A percentile compares a stretch with the other conserved stretches of the same genome.
phyloP scores from a whole-genome alignment of 352 stramenopile species.

The Phytophthora fragariae region DNA sequence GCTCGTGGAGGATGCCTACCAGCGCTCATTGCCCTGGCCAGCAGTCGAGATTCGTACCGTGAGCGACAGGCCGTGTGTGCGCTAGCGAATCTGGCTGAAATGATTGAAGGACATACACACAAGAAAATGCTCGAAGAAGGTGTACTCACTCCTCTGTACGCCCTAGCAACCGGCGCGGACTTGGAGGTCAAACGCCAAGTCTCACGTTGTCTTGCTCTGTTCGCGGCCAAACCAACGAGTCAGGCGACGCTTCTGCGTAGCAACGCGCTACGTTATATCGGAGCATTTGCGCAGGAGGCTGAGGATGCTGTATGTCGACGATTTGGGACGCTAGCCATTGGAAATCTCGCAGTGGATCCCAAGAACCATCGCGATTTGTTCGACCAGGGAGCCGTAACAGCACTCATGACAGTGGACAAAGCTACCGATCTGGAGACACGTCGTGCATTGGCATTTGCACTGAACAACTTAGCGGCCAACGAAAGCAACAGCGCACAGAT shows the following conservation, averaged over 20 bases:
- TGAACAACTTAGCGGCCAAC: conserved; percentile 95
- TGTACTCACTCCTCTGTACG: conserved; percentile 90
- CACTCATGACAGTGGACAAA: conserved; percentile 89
- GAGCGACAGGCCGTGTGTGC: conserved; percentile 94
- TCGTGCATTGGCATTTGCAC: conserved; percentile 92
- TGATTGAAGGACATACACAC: conserved; percentile 95
- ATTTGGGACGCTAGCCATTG: conserved; percentile 92
- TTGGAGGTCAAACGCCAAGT: conserved; percentile 94
- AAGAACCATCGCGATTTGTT: conserved; percentile 94
- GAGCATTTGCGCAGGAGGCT: conserved; percentile 81
- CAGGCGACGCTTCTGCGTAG: conserved; percentile 89
- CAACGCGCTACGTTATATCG: conserved; percentile 90
- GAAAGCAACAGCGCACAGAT: conserved; percentile 90
- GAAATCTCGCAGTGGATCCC: conserved; percentile 90
- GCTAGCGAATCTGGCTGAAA: conserved; percentile 96
- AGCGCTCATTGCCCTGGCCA: conserved; percentile 90
- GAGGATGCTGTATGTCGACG: conserved; percentile 89
- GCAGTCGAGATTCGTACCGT: conserved; percentile 89
- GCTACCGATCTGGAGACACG: conserved; percentile 92
- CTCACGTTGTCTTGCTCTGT: conserved; percentile 92
- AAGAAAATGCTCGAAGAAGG: conserved; percentile 95
- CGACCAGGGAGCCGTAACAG: conserved; percentile 89
- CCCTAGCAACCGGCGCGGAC: conserved; percentile 75
- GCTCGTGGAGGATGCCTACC: conserved; percentile 93
- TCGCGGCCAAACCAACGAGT: conserved; percentile 93